Evolutionary conservation across 2,329 filamentous ascomycete genomes (phyloP).

Genomic region (Dactylellina leptospora): DNA sequence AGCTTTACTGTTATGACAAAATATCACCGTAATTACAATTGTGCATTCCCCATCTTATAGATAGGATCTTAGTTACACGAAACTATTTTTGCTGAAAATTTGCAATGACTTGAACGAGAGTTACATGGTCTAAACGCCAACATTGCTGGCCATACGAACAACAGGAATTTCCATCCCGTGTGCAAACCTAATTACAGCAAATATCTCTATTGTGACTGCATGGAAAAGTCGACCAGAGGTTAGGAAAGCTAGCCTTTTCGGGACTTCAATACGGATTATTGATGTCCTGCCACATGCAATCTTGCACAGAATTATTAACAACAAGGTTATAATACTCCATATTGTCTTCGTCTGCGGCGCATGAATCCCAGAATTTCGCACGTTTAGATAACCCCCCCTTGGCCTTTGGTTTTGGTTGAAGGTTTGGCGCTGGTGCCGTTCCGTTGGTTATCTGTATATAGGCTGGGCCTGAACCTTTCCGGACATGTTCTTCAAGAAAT

Average conservation of each 20-base stretch:
- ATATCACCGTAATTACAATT: too few relatives aligned
- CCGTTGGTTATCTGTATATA: slow-evolving; percentile 6
- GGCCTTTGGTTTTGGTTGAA: not conserved
- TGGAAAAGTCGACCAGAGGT: slow-evolving; percentile 11
- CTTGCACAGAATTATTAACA: slow-evolving; percentile 11
- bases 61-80: too few relatives aligned
- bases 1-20: too few relatives aligned
- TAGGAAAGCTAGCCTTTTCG: slow-evolving; percentile 13
- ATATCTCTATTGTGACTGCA: slow-evolving; percentile 9
- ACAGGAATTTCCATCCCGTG: slow-evolving; percentile 9
- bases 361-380: slow-evolving; percentile 17
- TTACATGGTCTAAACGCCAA: too few relatives aligned
- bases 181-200: slow-evolving; percentile 9
- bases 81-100: too few relatives aligned
- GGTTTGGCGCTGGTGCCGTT: not conserved
- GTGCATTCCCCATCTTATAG: too few relatives aligned
- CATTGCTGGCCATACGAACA: slow-evolving; percentile 10
- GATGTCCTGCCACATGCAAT: slow-evolving; percentile 20
- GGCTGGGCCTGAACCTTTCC: slow-evolving; percentile 12
- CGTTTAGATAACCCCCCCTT: slow-evolving; percentile 3
- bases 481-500: slow-evolving; percentile 11
- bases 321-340: slow-evolving; percentile 23
- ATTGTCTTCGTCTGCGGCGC: slow-evolving; percentile 16
- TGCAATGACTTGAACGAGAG: too few relatives aligned
- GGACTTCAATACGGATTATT: slow-evolving; percentile 16